These are phyloP conservation scores for Toxoplasma gondii DNA, from an alignment of 169 alveolate species.

Conservation along the genomic window DNA sequence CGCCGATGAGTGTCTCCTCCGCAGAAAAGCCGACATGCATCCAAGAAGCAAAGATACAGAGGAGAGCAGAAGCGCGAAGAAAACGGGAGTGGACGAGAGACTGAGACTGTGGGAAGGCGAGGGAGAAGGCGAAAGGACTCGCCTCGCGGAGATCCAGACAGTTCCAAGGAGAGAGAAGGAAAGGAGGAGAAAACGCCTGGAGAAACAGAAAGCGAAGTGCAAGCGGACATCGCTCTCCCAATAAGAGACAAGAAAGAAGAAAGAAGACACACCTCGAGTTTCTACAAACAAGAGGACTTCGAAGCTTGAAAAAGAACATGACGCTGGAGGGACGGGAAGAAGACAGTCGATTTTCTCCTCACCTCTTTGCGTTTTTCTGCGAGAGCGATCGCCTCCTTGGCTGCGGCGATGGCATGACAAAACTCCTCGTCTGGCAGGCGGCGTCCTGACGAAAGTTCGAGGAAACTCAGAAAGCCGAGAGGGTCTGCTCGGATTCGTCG, in stretches of 20 bases:
- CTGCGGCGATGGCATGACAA: constrained; percentile 54
- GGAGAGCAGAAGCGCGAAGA: too few species aligned
- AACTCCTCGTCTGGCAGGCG: constrained; percentile 50
- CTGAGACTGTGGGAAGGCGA: too few species aligned
- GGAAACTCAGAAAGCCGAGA: neutral
- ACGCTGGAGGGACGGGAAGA: neutral
- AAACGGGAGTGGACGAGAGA: too few species aligned
- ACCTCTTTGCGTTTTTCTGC: constrained; percentile 68
- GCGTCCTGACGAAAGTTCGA: constrained; percentile 12
- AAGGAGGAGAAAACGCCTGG: neutral
- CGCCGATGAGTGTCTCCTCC: neutral
- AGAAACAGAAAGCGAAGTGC: too few species aligned
- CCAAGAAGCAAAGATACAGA: neutral
- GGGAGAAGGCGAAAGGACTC: too few species aligned
- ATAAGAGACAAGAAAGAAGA: neutral
- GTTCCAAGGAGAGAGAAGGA: neutral
- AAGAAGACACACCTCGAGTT: neutral
- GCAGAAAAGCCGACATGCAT: neutral
- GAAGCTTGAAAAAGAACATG: neutral
- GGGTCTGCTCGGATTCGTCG: too few species aligned
- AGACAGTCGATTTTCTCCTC: neutral
- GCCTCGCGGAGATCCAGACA: too few species aligned
- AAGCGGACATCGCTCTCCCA: neutral
- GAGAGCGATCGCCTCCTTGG: constrained; percentile 53
- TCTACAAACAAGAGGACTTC: neutral